Conservation (phyloP, 345 rosid genomes). For the Eucalyptus rudis region DNA sequence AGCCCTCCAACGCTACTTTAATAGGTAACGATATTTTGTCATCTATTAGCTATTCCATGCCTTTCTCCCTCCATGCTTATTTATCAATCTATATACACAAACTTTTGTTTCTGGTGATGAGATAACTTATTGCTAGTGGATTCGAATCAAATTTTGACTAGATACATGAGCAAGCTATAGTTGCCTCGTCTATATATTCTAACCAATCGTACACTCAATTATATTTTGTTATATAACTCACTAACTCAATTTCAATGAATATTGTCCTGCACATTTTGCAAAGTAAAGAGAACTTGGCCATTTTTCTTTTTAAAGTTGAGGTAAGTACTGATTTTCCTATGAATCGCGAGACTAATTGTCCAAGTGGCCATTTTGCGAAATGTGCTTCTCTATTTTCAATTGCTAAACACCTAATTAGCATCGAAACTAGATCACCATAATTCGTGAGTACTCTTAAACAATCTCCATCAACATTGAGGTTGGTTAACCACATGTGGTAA, state of each 20-base stretch:
- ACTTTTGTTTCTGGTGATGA: background rate
- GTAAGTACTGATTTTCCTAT: background rate
- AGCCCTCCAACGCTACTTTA: too few species aligned
- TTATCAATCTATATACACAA: background rate
- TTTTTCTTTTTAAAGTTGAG: background rate
- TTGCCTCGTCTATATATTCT: background rate
- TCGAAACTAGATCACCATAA: background rate
- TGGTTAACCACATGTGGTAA: background rate
- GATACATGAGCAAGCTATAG: background rate
- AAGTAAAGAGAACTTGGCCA: background rate
- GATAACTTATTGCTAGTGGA: background rate
- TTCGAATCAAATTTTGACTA: background rate
- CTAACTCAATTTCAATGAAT: background rate
- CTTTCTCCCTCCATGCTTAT: background rate
- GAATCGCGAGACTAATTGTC: background rate
- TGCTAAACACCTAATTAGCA: background rate
- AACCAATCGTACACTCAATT: background rate
- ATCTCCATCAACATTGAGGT: background rate
- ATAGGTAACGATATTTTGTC: background rate
- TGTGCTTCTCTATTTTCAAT: background rate
- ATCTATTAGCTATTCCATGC: background rate
- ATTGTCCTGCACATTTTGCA: background rate
- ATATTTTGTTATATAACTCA: background rate
- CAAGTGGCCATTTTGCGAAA: background rate
- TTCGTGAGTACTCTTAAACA: background rate